A percentile compares a stretch with the other conserved stretches of the same genome.
These are phyloP conservation scores for Podila minutissima DNA, from an alignment of 192 early-diverging fungal genomes.

Conservation along the genomic window DNA sequence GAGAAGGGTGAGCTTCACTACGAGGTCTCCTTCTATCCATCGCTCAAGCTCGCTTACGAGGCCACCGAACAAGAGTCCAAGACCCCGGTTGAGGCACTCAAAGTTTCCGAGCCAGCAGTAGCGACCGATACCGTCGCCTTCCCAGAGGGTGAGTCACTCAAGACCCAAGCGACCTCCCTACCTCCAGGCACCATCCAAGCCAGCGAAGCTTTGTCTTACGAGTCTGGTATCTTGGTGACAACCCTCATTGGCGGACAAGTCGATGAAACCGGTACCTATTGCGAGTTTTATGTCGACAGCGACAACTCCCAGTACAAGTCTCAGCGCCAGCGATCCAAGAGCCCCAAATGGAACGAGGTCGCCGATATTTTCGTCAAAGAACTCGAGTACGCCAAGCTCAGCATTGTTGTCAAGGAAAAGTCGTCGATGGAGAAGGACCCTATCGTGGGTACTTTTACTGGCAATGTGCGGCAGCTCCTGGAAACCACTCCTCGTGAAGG, in stretches of 20 bases:
- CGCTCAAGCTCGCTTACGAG: slow-evolving; percentile 36
- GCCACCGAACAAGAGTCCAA: slow-evolving; percentile 10
- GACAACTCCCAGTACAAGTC: slow-evolving; percentile 43
- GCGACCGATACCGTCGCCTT: slow-evolving; percentile 24
- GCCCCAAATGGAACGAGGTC: slow-evolving; percentile 53
- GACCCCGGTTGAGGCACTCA: too few species aligned
- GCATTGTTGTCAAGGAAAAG: slow-evolving; percentile 50
- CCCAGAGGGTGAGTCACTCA: slow-evolving; percentile 10
- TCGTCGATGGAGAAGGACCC: slow-evolving; percentile 53
- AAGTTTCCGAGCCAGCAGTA: too few species aligned
- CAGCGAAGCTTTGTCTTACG: slow-evolving; percentile 31
- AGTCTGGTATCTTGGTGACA: slow-evolving; percentile 42
- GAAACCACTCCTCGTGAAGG: slow-evolving; percentile 29
- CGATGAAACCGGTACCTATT: slow-evolving; percentile 36
- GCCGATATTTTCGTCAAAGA: slow-evolving; percentile 65
- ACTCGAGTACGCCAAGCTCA: slow-evolving; percentile 63
- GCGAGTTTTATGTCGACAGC: slow-evolving; percentile 48
- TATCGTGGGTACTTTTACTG: slow-evolving; percentile 22
- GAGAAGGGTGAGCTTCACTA: slow-evolving; percentile 68
- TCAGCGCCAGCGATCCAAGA: slow-evolving; percentile 35
- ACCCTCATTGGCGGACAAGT: slow-evolving; percentile 25
- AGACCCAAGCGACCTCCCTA: slow-evolving; percentile 8
- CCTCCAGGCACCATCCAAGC: slow-evolving; percentile 27
- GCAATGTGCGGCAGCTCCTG: slow-evolving; percentile 18
- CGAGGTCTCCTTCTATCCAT: slow-evolving; percentile 64